Base-by-base conservation (phyloP, 306 rosid genomes). In the Biancaea sappan region DNA sequence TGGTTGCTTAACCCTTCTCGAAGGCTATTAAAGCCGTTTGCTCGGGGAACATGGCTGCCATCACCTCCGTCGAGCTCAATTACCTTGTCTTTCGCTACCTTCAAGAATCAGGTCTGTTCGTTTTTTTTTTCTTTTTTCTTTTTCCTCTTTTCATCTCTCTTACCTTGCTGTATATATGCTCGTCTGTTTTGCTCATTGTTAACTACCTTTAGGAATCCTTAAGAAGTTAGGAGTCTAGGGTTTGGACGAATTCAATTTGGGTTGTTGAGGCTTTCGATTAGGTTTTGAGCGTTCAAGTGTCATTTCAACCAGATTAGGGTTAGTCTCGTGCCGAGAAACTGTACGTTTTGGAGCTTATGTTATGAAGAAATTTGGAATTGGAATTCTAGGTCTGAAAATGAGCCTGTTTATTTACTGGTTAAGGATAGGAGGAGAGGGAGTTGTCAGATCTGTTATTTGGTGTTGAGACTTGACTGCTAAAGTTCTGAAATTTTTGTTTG, bases 61-160 rank as follows among this genome's bases (percentile, higher is more conserved):
- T 91, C 71, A 85, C 96, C 52, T 89, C 98, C 83, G 94, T 81
- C 69, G 97, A 94, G 71, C 84, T 94, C 83, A 94, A 94, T 67
- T 94, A 75, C 71, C 91, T 94, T 0, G 88, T 94, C 8, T 94
- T 88, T 61, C 98, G 98, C 3, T 94, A 94, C 80, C 98, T 94
- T 66, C 93, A 89, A 40, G 98, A 94, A 84, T 94, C 98, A 82
- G 98, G 98, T 93, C 13, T 1, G 32, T 72, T 72, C 38, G n/a
- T 19, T 50, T 10, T 11, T 14, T 67, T 43, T 21, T 9, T 1
- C 11, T 21, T n/a, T n/a, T n/a, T n/a, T n/a, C n/a, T n/a, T n/a
- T n/a, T n/a, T n/a, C n/a, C n/a, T n/a, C n/a, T n/a, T n/a, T n/a
- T n/a, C n/a, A n/a, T n/a, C n/a, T n/a, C n/a, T n/a, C n/a, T n/a